phyloP scores from a whole-genome alignment of 805 yeast species.

The Blastobotrys attinorum region DNA sequence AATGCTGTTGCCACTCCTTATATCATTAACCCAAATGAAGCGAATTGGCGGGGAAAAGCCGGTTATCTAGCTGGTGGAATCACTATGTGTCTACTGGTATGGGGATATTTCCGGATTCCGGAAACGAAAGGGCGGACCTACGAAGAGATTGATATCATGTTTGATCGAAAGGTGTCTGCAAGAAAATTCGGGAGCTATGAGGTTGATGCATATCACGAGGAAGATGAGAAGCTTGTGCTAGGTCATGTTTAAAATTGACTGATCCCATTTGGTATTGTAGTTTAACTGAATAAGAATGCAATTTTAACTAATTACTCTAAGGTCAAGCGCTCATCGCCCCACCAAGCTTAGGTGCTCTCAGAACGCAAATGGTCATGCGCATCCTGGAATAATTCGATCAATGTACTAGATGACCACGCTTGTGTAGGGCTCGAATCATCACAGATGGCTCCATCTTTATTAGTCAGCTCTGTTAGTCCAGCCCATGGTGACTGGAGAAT shows the following conservation, averaged over 20 bases:
- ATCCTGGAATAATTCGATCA: slow-evolving; percentile 72
- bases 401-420: slow-evolving; percentile 90
- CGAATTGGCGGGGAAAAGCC: slow-evolving; percentile 41
- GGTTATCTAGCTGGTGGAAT: slow-evolving; percentile 36
- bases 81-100: slow-evolving; percentile 28
- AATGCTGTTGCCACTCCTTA: slow-evolving; percentile 30
- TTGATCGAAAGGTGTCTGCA: slow-evolving; percentile 21
- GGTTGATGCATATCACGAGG: neutral
- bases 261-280: too few relatives aligned
- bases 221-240: too few relatives aligned
- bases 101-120: slow-evolving; percentile 45
- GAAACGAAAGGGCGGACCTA: slow-evolving; percentile 49
- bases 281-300: too few relatives aligned
- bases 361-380: too few relatives aligned
- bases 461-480: slow-evolving; percentile 86
- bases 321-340: too few relatives aligned
- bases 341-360: too few relatives aligned
- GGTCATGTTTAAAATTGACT: too few relatives aligned
- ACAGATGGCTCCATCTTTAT: slow-evolving; percentile 77
- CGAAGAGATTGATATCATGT: slow-evolving; percentile 49
- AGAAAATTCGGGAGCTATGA: slow-evolving; percentile 14
- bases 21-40: slow-evolving; percentile 37
- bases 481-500: slow-evolving; percentile 79
- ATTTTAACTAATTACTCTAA: too few relatives aligned
- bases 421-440: slow-evolving; percentile 89